Evolutionary conservation across 768 basidiomycete genomes (phyloP).

Genomic region (Mycena belliarum): DNA sequence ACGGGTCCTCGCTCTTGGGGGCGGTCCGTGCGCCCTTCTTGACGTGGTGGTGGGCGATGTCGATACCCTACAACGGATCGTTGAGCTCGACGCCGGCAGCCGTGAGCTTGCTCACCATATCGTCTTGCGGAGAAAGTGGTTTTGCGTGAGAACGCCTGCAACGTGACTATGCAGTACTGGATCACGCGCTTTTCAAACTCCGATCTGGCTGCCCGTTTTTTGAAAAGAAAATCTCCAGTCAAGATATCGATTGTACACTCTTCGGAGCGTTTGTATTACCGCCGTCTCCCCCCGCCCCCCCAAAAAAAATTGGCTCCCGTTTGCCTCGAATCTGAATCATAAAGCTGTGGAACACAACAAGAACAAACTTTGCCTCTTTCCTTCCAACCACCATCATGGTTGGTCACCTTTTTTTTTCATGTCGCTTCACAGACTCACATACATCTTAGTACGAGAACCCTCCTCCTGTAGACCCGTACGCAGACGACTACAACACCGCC

Average conservation of each 20-base stretch:
- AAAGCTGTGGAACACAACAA: constrained; percentile 30
- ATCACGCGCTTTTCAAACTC: neutral
- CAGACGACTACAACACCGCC: constrained; percentile 72
- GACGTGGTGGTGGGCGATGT: constrained; percentile 96
- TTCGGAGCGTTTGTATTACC: too few relatives aligned
- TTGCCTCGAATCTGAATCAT: too few relatives aligned
- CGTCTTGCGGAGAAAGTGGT: constrained; percentile 55
- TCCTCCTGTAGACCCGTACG: constrained; percentile 75
- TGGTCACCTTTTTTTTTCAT: constrained; percentile 33
- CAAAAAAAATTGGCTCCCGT: too few relatives aligned
- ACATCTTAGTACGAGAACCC: constrained; percentile 58
- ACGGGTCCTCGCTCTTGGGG: constrained; percentile 99
- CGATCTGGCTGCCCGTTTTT: neutral
- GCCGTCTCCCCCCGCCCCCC: too few relatives aligned
- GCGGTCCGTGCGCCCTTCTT: constrained; percentile 94
- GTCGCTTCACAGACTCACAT: neutral
- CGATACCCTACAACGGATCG: constrained; percentile 75
- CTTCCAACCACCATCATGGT: constrained; percentile 71
- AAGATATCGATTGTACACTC: too few relatives aligned
- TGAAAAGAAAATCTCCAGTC: too few relatives aligned
- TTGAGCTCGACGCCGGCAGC: constrained; percentile 32
- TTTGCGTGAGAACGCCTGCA: constrained; percentile 30
- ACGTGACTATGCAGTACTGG: neutral
- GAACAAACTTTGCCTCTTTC: constrained; percentile 40
- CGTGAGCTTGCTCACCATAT: constrained; percentile 83